Evolutionary conservation across 1,139 yeast species (phyloP), one percentile per base, ranked within the genome.

Genomic region (Yamadazyma siamensis): DNA sequence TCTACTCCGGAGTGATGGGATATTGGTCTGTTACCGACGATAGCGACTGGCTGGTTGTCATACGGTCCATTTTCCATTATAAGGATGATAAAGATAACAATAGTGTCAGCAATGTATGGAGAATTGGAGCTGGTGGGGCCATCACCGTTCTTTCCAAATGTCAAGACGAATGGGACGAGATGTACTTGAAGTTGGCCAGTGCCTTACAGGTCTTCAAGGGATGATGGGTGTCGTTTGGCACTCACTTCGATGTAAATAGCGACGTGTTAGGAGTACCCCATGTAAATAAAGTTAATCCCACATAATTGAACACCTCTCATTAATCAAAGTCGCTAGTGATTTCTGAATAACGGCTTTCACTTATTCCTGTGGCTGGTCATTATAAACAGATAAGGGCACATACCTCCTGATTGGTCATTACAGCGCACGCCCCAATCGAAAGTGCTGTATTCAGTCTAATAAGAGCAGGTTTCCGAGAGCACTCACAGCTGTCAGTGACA

Each of bases 81-180:
- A 51, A 53, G 8, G 56, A 68, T 26, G 87, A 80, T 44, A 31
- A 52, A 8, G 63, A 60, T 18, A 65, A 64, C 32, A 51, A 49
- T 1, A 39, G 33, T 4, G 26, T 27, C 1, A 39, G 37, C 8
- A 56, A 59, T 11, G 46, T 66, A 8, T 91, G 96, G 95, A 68
- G 89, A 43, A 77, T 91, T 36, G 99, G 99, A 3, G 98, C 98
- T 6, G 99, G 99, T 8, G 99, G 99, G 6, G 99, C 98, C 18
- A 81, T 94, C 35, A 91, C 98, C 0, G 94, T 88, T 3, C 64
- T 94, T 36, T 86, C 96, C 52, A 80, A 87, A 15, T 67, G 70
- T 6, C 74, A 75, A 13, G 91, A 80, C 2, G 99, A 94, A 56
- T 87, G 94, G 86, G 89, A 87, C 21, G 99, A 94, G 54, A 84